Evolutionary conservation across 2,329 filamentous ascomycete species (phyloP).

Genomic region (Xylariaceae sp.): DNA sequence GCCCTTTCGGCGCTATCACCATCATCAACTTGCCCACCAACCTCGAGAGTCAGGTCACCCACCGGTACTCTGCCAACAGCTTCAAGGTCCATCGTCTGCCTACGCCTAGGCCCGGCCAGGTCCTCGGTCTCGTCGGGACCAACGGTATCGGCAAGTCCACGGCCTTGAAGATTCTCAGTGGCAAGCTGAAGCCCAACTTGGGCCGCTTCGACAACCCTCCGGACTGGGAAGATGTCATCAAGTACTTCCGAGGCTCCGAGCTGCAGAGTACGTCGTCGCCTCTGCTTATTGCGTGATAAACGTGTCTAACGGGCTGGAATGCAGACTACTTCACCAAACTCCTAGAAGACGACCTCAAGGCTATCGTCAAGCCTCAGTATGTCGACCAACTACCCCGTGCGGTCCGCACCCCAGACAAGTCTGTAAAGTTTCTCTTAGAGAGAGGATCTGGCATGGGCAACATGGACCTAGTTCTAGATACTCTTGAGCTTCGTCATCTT

Average conservation of each 20-base stretch:
- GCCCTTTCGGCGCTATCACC: slow-evolving; percentile 96
- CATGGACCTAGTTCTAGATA: slow-evolving; percentile 75
- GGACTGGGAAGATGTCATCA: slow-evolving; percentile 98
- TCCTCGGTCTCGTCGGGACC: slow-evolving; percentile 93
- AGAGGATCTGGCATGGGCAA: slow-evolving; percentile 75
- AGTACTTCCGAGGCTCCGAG: slow-evolving; percentile 96
- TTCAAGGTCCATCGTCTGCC: slow-evolving; percentile 98
- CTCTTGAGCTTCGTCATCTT: slow-evolving; percentile 84
- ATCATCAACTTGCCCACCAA: slow-evolving; percentile 99
- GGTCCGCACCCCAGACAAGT: slow-evolving; percentile 76
- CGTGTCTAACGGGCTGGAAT: slow-evolving; percentile 15
- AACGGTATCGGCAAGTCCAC: slow-evolving; percentile 99
- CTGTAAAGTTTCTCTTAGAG: slow-evolving; percentile 75
- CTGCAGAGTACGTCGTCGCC: slow-evolving; percentile 69
- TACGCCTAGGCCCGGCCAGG: slow-evolving; percentile 92
- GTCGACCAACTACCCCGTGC: slow-evolving; percentile 97
- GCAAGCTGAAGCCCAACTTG: slow-evolving; percentile 97
- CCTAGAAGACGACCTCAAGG: slow-evolving; percentile 93
- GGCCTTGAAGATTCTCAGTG: slow-evolving; percentile 97
- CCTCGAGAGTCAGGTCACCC: slow-evolving; percentile 95
- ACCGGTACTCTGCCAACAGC: slow-evolving; percentile 98
- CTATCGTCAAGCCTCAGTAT: slow-evolving; percentile 98
- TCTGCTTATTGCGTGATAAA: background rate
- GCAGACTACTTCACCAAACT: slow-evolving; percentile 98
- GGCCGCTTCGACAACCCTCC: slow-evolving; percentile 94